A percentile compares a stretch with the other conserved stretches of the same genome.
phyloP scores from a whole-genome alignment of 352 stramenopile genomes.

The Globisporangium mamillatum region DNA sequence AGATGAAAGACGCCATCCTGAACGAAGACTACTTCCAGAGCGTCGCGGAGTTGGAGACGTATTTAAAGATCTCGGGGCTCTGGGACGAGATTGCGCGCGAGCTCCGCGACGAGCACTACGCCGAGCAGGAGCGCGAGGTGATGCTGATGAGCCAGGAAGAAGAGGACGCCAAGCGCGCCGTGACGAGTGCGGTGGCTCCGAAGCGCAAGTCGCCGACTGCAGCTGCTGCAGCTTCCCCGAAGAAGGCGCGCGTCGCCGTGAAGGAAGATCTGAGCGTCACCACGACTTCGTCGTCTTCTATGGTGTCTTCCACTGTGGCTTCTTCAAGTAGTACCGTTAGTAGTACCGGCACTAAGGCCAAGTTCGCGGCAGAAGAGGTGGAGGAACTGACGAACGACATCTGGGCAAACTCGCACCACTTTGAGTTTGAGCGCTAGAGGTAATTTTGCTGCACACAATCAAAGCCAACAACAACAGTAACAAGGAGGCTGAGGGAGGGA shows the following conservation, averaged over 20 bases:
- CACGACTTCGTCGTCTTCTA: background rate
- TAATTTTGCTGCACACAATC: background rate
- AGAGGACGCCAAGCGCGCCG: background rate
- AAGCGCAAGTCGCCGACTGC: conserved; percentile 27
- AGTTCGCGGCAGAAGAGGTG: conserved; percentile 48
- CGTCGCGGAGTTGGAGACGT: conserved; percentile 53
- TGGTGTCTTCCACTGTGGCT: background rate
- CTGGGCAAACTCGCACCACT: conserved; percentile 78
- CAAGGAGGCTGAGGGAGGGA: background rate
- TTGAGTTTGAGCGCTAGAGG: conserved; percentile 50
- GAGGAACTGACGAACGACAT: conserved; percentile 73
- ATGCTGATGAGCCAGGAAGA: conserved; percentile 29
- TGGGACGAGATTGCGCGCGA: conserved; percentile 59
- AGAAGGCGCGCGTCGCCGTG: conserved; percentile 14
- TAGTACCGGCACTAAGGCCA: conserved; percentile 12
- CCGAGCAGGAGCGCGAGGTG: conserved; percentile 22
- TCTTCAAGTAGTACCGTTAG: background rate
- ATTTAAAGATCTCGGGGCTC: conserved; percentile 60
- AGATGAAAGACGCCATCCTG: conserved; percentile 40
- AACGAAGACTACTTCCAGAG: conserved; percentile 83
- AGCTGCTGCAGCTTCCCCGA: background rate
- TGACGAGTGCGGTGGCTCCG: background rate
- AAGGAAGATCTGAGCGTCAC: background rate
- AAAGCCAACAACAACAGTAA: background rate
- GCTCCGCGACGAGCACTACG: conserved; percentile 29